phyloP scores from a whole-genome alignment of 768 basidiomycete species.

The Mycena capillaripes region DNA sequence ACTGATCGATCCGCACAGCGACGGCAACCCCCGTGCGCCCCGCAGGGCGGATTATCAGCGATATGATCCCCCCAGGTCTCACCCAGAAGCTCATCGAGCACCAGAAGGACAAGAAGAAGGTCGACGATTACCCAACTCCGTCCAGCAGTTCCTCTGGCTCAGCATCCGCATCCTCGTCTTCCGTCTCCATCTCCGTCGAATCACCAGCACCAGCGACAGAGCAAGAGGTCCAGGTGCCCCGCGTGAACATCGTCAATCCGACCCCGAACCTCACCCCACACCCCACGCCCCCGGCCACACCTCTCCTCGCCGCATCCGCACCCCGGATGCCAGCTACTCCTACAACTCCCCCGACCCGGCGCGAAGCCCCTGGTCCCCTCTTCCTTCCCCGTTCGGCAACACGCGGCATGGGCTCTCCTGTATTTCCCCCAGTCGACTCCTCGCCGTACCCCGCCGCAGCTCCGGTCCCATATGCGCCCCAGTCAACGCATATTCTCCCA shows the following conservation, averaged over 20 bases:
- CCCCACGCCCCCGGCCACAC: constrained; percentile 85
- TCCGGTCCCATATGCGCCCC: not conserved
- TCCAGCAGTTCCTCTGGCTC: constrained; percentile 28
- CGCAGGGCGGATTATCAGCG: constrained; percentile 51
- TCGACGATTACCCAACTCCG: constrained; percentile 22
- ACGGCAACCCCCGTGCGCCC: constrained; percentile 41
- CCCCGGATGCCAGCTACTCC: too few relatives aligned
- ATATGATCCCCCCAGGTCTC: constrained; percentile 24
- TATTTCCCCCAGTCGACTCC: not conserved
- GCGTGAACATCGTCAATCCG: constrained; percentile 79
- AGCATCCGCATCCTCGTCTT: constrained; percentile 14
- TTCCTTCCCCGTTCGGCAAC: constrained; percentile 29
- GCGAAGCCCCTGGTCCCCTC: not conserved
- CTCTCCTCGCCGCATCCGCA: constrained; percentile 49
- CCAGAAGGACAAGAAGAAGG: constrained; percentile 17
- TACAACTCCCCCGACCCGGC: not conserved
- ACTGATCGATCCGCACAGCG: constrained; percentile 19
- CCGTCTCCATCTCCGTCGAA: constrained; percentile 29
- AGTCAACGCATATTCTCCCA: constrained; percentile 35
- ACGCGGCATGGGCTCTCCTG: constrained; percentile 36
- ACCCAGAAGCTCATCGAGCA: constrained; percentile 15
- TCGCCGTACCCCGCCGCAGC: not conserved
- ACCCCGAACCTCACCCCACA: constrained; percentile 84
- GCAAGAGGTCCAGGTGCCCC: constrained; percentile 51
- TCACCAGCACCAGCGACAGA: not conserved